Evolutionary conservation across 2,329 filamentous ascomycete species (phyloP), one percentile per base, ranked within the genome.

Genomic region (Trichophyton schoenleinii): DNA sequence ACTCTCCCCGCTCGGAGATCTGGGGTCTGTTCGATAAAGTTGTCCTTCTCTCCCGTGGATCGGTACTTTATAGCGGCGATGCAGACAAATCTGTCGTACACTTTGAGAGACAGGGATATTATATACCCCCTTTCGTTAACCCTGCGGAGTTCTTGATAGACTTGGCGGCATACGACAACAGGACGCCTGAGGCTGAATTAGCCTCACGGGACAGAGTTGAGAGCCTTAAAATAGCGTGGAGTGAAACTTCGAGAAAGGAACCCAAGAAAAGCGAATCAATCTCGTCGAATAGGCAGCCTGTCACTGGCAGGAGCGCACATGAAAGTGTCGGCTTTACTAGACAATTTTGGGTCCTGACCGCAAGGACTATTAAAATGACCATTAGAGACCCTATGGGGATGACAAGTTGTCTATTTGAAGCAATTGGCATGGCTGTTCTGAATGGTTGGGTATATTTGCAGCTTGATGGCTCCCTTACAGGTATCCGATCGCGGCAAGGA

Each of bases 61-160:
- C 80, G 38, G 83, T 85, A 0, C 81, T 90, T 0, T 91, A 87
- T 67, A 85, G 84, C 22, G 88, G 87, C 0, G 73, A 77, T 0
- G 78, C 80, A 28, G 72, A 76, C 2, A 78, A 80, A 1, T 87
- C 84, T 57, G 70, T 88, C 3, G 73, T 80, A 0, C 87, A 88
- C 77, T 90, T 91, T 65, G 78, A 80, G 8, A 67, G 71, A 2
- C 73, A 81, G 9, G 87, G 85, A 0, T 81, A 86, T 64, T 74
- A 80, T 11, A 74, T 89, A 52, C 87, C 87, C 0, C 75, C 83
- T 0, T 90, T 89, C 66, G 86, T 89, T 53, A 91, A 91, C 66
- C 88, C 88, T 0, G 88, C 88, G 1, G 88, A 91, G 66, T 87
- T 86, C 68, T 72, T 90, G 58, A 86, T 91, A 61, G 88, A 91